Conservation (phyloP, 192 early-diverging fungal genomes). For the Pecoramyces ruminantium region DNA sequence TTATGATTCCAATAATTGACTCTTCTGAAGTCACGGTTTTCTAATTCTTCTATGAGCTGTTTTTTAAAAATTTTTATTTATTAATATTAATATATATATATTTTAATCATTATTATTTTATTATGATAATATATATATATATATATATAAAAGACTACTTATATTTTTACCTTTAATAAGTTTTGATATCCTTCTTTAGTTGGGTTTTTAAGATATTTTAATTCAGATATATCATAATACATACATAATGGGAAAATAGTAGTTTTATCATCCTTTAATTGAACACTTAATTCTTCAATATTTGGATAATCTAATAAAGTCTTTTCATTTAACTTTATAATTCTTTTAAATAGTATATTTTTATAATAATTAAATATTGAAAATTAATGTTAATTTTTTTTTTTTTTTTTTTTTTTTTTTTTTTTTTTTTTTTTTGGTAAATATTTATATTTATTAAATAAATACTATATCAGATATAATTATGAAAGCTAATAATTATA, state of each 20-base stretch:
- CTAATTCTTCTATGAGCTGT: neutral
- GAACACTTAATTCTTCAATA: neutral
- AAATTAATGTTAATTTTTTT: too few species aligned
- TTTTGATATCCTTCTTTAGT: neutral
- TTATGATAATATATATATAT: too few species aligned
- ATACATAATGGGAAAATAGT: neutral
- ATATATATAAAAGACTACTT: too few species aligned
- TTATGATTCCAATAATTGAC: neutral
- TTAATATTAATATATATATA: neutral
- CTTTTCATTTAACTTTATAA: neutral
- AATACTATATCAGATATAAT: too few species aligned
- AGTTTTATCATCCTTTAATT: neutral
- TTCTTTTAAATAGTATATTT: neutral
- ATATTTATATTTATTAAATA: too few species aligned
- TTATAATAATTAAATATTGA: too few species aligned
- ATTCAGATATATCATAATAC: neutral
- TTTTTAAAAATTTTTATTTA: too few species aligned
- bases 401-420: too few species aligned
- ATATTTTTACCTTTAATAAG: neutral
- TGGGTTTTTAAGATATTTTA: neutral
- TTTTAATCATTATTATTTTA: neutral
- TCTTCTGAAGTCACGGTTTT: neutral
- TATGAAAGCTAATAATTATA: too few species aligned
- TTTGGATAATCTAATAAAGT: neutral
- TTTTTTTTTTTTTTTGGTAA: too few species aligned